A percentile compares a stretch with the other conserved stretches of the same genome.
phyloP scores from a whole-genome alignment of 768 basidiomycete genomes.

The Suillus brevipes region DNA sequence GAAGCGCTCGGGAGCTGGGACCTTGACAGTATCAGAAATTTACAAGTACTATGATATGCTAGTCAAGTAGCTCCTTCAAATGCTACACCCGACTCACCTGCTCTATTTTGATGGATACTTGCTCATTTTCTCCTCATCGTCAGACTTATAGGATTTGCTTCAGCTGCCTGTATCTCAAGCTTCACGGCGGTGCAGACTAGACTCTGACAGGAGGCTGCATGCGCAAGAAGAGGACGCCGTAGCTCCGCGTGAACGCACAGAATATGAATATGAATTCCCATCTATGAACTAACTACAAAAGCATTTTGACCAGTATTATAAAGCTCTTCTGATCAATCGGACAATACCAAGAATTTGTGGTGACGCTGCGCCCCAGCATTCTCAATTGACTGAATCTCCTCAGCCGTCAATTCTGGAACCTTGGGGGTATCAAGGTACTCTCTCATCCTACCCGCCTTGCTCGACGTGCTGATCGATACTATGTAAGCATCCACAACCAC shows the following conservation, averaged over 20 bases:
- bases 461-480: constrained; percentile 19
- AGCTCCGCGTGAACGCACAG: too few relatives aligned
- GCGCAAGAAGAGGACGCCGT: too few relatives aligned
- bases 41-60: neutral
- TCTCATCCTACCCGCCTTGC: constrained; percentile 21
- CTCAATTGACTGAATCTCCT: constrained; percentile 25
- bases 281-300: neutral
- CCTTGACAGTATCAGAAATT: neutral
- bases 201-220: too few relatives aligned
- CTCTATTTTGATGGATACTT: neutral
- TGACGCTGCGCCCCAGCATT: constrained; percentile 19
- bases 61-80: neutral
- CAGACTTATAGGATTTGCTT: neutral
- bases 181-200: neutral
- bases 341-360: constrained; percentile 10
- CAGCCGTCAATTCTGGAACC: constrained; percentile 24
- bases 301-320: neutral
- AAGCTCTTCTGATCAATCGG: neutral
- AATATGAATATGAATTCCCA: neutral
- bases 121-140: neutral
- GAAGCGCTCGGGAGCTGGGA: neutral
- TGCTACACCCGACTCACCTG: neutral
- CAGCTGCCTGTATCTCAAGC: neutral
- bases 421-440: constrained; percentile 22
- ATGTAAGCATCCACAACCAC: neutral